Evolutionary conservation across 768 basidiomycete genomes (phyloP), one percentile per base, ranked within the genome.

Genomic region (Mycena capillaripes): DNA sequence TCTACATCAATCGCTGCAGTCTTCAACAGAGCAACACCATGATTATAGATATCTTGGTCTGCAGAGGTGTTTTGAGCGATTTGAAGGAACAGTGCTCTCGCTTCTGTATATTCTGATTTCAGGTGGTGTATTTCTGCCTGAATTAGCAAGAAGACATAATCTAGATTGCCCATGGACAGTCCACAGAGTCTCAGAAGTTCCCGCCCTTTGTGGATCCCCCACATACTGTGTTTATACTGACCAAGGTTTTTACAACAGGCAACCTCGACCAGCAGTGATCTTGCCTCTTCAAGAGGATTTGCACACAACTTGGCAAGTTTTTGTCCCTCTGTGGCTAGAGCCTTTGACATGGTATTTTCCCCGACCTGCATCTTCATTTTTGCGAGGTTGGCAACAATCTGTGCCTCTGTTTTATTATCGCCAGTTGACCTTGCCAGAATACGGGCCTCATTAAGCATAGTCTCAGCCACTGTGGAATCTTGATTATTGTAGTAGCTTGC

Each of bases 101-200:
- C 55, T 23, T 67, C 55, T 0, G 9, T 42, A 42, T 67, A 67
- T 58, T 67, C 66, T 11, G 66, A 67, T 46, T 67, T 67, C 8
- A 67, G 5, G 9, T 46, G 19, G 25, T 67, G 44, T 16, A 67
- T 38, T n/a, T 58, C 66, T 32, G 56, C 66, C 29, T 58, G 7
- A 23, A 6, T 23, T 23, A 2, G 36, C 30, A 21, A 34, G 42
- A 58, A 6, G 1, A 12, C 6, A 34, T 58, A n/a, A 19, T 57
- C 27, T 23, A 57, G 2, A 25, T 9, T 2, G 7, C 56, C 32
- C 11, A n/a, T 42, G 16, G 42, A 9, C 44, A 67, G 23, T 4
- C 66, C 66, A 25, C 55, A 67, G n/a, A 67, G 66, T 3, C 3
- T 0, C 17, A 67, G n/a, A n/a, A 67, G 42, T 10, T 58, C 42